These are phyloP conservation scores for Aspergillus hancockii DNA, from an alignment of 495 filamentous ascomycete species.

Conservation along the genomic window DNA sequence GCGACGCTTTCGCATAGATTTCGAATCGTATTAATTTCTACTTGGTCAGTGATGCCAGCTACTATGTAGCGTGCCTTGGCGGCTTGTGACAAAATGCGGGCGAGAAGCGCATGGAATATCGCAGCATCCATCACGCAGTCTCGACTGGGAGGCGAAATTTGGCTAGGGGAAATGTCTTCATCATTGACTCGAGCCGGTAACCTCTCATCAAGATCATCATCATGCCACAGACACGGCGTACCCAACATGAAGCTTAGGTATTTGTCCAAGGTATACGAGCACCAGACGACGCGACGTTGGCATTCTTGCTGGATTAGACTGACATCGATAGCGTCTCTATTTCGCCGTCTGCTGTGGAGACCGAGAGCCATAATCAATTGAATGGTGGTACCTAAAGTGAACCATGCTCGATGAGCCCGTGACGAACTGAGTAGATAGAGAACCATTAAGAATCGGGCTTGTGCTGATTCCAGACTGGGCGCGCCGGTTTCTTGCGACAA, in stretches of 20 bases:
- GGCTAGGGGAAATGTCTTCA: constrained; percentile 12
- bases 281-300: constrained; percentile 29
- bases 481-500: constrained; percentile 22
- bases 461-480: constrained; percentile 24
- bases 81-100: constrained; percentile 26
- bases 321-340: neutral
- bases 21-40: constrained; percentile 21
- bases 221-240: constrained; percentile 27
- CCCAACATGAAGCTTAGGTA: constrained; percentile 34
- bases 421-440: constrained; percentile 32
- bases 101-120: constrained; percentile 26
- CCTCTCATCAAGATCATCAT: constrained; percentile 29
- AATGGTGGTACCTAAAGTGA: constrained; percentile 28
- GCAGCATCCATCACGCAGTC: constrained; percentile 35
- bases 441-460: constrained; percentile 30
- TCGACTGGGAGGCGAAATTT: constrained; percentile 7
- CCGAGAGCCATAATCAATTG: constrained; percentile 35
- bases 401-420: constrained; percentile 32
- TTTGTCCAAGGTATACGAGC: constrained; percentile 33
- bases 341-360: constrained; percentile 22
- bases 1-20: constrained; percentile 14
- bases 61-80: constrained; percentile 28
- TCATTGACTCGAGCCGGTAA: constrained; percentile 28
- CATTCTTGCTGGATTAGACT: constrained; percentile 22
- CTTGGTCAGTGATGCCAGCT: constrained; percentile 16